Evolutionary conservation across 208 protist genomes (phyloP).

Genomic region (Leishmania amazonensis): DNA sequence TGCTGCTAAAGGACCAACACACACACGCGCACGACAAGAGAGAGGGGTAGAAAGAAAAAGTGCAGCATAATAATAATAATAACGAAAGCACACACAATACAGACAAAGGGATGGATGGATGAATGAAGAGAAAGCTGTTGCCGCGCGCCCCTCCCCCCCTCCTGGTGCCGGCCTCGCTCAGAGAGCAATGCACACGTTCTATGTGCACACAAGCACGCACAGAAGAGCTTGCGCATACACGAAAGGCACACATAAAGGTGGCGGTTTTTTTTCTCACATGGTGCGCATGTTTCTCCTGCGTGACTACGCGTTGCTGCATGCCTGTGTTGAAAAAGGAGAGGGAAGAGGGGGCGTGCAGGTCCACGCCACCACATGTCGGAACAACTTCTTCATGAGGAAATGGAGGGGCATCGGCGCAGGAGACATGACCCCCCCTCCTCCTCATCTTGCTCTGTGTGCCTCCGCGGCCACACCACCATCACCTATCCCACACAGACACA

Average conservation of each 20-base stretch:
- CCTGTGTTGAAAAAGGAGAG: neutral
- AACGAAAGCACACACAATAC: neutral
- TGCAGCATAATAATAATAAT: neutral
- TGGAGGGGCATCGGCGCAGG: neutral
- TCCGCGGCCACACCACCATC: neutral
- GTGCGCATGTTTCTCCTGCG: neutral
- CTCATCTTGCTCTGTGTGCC: neutral
- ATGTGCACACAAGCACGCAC: neutral
- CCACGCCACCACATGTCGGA: neutral
- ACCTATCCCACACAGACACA: neutral
- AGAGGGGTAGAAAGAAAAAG: neutral
- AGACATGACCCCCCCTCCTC: neutral
- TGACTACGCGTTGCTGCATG: neutral
- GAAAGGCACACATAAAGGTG: neutral
- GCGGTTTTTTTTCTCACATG: neutral
- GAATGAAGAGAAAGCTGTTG: neutral
- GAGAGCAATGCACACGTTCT: neutral
- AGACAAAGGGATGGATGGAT: neutral
- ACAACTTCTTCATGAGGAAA: neutral
- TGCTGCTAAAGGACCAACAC: neutral
- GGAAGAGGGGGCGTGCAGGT: neutral
- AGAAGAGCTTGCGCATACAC: neutral
- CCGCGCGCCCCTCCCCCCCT: neutral
- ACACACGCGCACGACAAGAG: neutral
- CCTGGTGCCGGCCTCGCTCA: neutral